Conservation (phyloP, 306 rosid genomes). For the Pterocarpus santalinus region DNA sequence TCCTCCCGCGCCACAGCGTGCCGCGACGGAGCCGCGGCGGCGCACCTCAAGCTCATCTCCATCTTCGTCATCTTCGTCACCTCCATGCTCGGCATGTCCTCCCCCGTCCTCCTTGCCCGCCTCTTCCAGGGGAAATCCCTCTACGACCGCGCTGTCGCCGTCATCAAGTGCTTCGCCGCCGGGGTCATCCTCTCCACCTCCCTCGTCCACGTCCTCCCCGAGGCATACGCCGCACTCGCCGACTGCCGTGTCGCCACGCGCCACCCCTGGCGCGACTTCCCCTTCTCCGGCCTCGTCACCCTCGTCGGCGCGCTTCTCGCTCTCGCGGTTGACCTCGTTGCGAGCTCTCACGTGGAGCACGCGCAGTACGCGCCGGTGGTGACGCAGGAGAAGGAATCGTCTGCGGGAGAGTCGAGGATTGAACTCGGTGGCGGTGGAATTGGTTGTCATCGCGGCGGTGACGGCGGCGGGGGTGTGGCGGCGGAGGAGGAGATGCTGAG, state of each 20-base stretch:
- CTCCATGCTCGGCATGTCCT: constrained; percentile 75
- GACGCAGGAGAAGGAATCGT: constrained; percentile 50
- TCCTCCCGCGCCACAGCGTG: constrained; percentile 59
- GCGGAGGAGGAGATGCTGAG: constrained; percentile 58
- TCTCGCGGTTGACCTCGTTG: constrained; percentile 78
- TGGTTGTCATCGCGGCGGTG: constrained; percentile 10
- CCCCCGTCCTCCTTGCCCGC: constrained; percentile 80
- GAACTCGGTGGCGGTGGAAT: constrained; percentile 42
- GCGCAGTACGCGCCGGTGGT: constrained; percentile 62
- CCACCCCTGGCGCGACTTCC: constrained; percentile 94
- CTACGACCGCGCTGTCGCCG: constrained; percentile 73
- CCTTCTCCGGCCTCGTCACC: constrained; percentile 86
- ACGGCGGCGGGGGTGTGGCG: constrained; percentile 12
- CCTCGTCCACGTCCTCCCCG: constrained; percentile 96
- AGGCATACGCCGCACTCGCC: constrained; percentile 83
- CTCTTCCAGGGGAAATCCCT: constrained; percentile 79
- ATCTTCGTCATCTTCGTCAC: constrained; percentile 79
- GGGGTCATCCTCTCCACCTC: constrained; percentile 97
- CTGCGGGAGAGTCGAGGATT: constrained; percentile 2
- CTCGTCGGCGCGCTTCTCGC: constrained; percentile 71
- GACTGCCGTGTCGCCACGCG: constrained; percentile 82
- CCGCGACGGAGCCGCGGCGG: constrained; percentile 74
- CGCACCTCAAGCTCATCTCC: constrained; percentile 68
- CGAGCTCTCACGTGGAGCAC: constrained; percentile 81
- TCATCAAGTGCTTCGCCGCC: constrained; percentile 93